Evolutionary conservation across 23 red algal genomes (phyloP).

Genomic region (Gracilariopsis chorda): DNA sequence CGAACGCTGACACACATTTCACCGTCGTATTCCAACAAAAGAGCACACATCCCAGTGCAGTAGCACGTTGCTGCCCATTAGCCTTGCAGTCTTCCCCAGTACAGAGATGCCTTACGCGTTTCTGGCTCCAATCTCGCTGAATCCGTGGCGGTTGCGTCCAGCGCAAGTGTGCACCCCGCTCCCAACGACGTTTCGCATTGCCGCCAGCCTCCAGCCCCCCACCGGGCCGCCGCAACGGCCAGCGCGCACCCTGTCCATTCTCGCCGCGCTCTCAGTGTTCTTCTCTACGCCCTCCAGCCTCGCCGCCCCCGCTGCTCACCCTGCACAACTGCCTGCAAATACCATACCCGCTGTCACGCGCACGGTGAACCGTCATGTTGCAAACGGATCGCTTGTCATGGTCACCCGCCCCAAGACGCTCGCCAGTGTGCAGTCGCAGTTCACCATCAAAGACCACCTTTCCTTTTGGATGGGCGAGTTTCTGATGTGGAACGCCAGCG

Average conservation of each 20-base stretch:
- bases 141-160: background rate
- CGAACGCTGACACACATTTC: no score
- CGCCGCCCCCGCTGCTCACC: background rate
- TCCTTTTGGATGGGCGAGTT: slow-evolving; percentile 64
- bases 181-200: background rate
- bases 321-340: background rate
- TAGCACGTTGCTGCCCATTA: no score
- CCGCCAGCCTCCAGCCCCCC: background rate
- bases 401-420: background rate
- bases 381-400: background rate
- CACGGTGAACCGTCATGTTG: no score
- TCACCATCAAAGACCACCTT: slow-evolving; percentile 40
- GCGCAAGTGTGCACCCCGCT: background rate
- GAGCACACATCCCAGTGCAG: no score
- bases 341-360: background rate
- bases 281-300: background rate
- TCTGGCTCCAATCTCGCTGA: background rate
- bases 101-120: background rate
- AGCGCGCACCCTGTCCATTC: background rate
- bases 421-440: background rate
- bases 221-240: background rate
- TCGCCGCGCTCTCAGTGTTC: background rate
- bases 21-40: no score
- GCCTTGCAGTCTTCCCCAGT: no score
- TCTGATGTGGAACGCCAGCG: slow-evolving; percentile 68